Conservation (phyloP, 805 yeast species). For the Sugiyamaella chiloensis region DNA sequence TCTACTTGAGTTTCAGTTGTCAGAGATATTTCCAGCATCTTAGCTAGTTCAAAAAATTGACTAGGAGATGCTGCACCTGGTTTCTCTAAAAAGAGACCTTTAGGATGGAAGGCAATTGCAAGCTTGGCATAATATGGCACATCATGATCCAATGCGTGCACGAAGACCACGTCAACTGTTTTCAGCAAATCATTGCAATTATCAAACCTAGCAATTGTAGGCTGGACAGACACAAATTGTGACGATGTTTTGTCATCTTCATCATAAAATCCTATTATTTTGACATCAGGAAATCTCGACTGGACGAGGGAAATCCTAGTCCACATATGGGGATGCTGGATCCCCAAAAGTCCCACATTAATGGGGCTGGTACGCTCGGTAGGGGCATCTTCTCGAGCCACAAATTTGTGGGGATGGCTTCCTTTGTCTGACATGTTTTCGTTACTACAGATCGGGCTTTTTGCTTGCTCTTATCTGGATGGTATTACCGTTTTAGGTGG, state of each 20-base stretch:
- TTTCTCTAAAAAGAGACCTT: constrained; percentile 11
- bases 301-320: constrained; percentile 6
- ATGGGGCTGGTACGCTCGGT: background rate
- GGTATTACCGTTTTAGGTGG: no score
- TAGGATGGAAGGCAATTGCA: constrained; percentile 4
- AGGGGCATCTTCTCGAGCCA: background rate
- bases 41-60: constrained; percentile 3
- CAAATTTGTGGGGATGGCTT: background rate
- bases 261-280: constrained; percentile 7
- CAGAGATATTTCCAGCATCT: background rate
- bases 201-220: background rate
- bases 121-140: constrained; percentile 4
- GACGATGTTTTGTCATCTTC: constrained; percentile 1
- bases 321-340: constrained; percentile 15
- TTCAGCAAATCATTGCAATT: constrained; percentile 3
- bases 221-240: background rate
- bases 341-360: background rate
- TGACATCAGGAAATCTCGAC: background rate
- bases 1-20: constrained; percentile 9
- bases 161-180: constrained; percentile 10
- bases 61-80: constrained; percentile 10
- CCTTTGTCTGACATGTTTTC: background rate
- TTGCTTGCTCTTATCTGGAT: no score
- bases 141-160: constrained; percentile 14
- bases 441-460: no score